A percentile compares a stretch with the other conserved stretches of the same genome.
phyloP scores from a whole-genome alignment of 2,329 filamentous ascomycete genomes.

The Fusarium newnesense region DNA sequence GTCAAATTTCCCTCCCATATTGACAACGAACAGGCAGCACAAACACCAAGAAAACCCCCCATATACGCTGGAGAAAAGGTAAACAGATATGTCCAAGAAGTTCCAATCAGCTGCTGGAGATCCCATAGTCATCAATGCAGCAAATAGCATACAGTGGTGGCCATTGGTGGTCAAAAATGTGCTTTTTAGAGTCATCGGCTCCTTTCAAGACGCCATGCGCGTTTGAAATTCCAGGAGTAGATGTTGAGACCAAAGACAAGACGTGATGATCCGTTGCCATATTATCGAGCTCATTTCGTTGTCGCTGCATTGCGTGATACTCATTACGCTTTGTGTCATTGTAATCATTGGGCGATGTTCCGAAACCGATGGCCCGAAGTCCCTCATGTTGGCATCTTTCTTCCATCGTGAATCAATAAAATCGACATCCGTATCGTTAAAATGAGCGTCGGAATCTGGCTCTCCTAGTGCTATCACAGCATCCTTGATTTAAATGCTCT shows the following conservation, averaged over 20 bases:
- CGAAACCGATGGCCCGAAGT: slow-evolving; percentile 31
- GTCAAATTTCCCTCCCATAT: not conserved
- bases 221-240: not conserved
- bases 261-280: not conserved
- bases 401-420: not conserved
- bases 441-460: not conserved
- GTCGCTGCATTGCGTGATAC: slow-evolving; percentile 29
- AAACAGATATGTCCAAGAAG: not conserved
- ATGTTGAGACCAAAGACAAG: not conserved
- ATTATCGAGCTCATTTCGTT: not conserved
- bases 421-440: not conserved
- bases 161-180: slow-evolving; percentile 15
- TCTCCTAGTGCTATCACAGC: not conserved
- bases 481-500: not conserved
- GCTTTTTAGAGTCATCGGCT: slow-evolving; percentile 18
- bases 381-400: not conserved
- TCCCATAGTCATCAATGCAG: not conserved
- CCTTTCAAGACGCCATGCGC: not conserved
- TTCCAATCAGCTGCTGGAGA: not conserved
- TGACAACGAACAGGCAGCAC: not conserved
- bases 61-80: not conserved
- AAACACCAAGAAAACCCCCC: not conserved
- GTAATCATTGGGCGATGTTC: slow-evolving; percentile 28
- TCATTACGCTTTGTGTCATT: not conserved
- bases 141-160: slow-evolving; percentile 6